Base-by-base conservation (phyloP, 2,329 filamentous ascomycete species). In the Chaetomium globosum region DNA sequence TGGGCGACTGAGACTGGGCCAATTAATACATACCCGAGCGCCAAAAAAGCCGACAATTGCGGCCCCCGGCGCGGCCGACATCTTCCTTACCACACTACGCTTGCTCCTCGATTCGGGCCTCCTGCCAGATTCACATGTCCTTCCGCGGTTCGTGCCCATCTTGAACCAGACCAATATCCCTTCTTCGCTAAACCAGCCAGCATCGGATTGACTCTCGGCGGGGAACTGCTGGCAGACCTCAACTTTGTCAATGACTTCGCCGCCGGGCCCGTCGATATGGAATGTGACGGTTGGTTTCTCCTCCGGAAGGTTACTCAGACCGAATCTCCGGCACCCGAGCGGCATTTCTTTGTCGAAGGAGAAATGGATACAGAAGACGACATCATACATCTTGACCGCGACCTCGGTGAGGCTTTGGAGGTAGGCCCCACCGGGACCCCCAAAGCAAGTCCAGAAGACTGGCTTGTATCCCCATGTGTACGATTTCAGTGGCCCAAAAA, bases 71-170 rank as follows among this genome's bases (percentile, higher is more conserved):
- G 13, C 36, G 3, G 36, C 36, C 36, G 13, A 16, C 1, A 39
- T 6, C 30, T 19, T n/a, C 19, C 13, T 48, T 36, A 4, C 12
- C 33, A 53, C 36, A n/a, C 54, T 31, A 10, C 2, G 2, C 31
- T 10, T 54, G 7, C 16, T 28, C 10, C 10, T n/a, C 19, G n/a
- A 49, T 6, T 10, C 26, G 26, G 16, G 10, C 26, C 16, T 55
- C 1, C 5, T 23, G 39, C 59, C 51, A 28, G 36, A 4, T 23
- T 56, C 36, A 19, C 36, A 55, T n/a, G 10, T n/a, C 43, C 52
- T 31, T 23, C 51, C 59, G 12, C 59, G 51, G 51, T 62, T 62
- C 28, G 59, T 62, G n/a, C 21, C 36, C 5, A 61, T 33, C 23
- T 33, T 36, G 59, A 55, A 12, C 59, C 26, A 62, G 10, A 5